phyloP scores from a whole-genome alignment of 352 stramenopile genomes.

The Achlya hypogyna region DNA sequence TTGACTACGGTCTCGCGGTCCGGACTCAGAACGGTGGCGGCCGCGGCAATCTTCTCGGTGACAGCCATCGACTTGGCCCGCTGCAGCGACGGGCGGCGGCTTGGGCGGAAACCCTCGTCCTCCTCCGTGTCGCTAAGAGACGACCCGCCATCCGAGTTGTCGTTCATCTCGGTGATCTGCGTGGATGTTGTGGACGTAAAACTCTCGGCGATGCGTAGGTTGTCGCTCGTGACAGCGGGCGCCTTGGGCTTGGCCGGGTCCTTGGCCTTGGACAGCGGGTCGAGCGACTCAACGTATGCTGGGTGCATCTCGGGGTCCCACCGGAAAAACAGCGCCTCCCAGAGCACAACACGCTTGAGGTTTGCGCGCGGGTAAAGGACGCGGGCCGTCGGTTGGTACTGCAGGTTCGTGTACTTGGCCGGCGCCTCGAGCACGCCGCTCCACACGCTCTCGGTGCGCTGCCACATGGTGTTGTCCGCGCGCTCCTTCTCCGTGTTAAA shows the following conservation, averaged over 20 bases:
- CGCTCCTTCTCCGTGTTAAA: constrained; percentile 81
- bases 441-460: constrained; percentile 78
- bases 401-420: constrained; percentile 53
- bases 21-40: not conserved
- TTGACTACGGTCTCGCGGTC: not conserved
- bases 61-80: not conserved
- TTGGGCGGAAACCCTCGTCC: not conserved
- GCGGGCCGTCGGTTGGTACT: constrained; percentile 68
- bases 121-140: constrained; percentile 17
- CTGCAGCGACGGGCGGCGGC: constrained; percentile 7
- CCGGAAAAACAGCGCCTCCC: constrained; percentile 80
- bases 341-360: constrained; percentile 76
- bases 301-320: constrained; percentile 79
- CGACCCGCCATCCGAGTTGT: constrained; percentile 4
- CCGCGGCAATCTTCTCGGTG: not conserved
- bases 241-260: not conserved
- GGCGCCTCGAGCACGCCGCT: constrained; percentile 65
- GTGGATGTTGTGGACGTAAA: constrained; percentile 1
- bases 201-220: not conserved
- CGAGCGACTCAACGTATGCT: constrained; percentile 78
- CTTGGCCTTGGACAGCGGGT: constrained; percentile 27
- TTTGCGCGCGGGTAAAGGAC: constrained; percentile 80
- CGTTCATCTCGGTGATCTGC: not conserved
- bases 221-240: not conserved
- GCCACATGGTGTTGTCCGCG: constrained; percentile 76